These are phyloP conservation scores for Arthrobotrys sinensis DNA, from an alignment of 2,329 filamentous ascomycete genomes.

Conservation along the genomic window DNA sequence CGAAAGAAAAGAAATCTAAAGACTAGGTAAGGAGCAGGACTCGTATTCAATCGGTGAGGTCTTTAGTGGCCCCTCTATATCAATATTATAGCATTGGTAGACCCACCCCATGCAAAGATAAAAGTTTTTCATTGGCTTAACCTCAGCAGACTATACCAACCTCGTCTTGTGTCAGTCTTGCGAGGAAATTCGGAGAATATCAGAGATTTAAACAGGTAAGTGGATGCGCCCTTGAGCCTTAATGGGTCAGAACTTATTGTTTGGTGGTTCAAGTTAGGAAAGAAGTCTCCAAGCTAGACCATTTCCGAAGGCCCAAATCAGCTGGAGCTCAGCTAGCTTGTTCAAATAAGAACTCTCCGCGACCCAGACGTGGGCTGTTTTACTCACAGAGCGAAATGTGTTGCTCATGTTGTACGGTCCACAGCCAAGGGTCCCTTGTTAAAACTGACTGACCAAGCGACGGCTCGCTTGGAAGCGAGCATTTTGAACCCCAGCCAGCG, in stretches of 20 bases:
- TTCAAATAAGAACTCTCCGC: conserved; percentile 16
- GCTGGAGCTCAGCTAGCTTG: not conserved
- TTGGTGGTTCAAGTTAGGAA: not conserved
- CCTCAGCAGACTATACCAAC: not conserved
- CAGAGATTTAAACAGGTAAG: not conserved
- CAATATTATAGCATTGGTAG: not conserved
- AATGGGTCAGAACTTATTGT: not conserved
- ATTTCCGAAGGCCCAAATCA: not conserved
- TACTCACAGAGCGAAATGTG: not conserved
- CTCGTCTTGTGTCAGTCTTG: not conserved
- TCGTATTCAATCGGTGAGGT: not conserved
- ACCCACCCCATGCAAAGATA: not conserved
- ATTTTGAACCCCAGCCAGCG: conserved; percentile 24
- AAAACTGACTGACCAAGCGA: not conserved
- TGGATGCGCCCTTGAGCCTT: not conserved
- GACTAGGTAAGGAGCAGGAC: no score
- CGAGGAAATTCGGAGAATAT: conserved; percentile 9
- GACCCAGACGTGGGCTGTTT: conserved; percentile 1
- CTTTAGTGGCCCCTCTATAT: not conserved
- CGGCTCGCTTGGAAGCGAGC: conserved; percentile 40
- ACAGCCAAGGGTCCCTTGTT: not conserved
- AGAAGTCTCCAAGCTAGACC: not conserved
- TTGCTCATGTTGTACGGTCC: not conserved
- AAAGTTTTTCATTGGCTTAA: conserved; percentile 23
- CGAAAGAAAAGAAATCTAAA: no score